Conservation (phyloP, 805 yeast genomes). For the Priceomyces medius region DNA sequence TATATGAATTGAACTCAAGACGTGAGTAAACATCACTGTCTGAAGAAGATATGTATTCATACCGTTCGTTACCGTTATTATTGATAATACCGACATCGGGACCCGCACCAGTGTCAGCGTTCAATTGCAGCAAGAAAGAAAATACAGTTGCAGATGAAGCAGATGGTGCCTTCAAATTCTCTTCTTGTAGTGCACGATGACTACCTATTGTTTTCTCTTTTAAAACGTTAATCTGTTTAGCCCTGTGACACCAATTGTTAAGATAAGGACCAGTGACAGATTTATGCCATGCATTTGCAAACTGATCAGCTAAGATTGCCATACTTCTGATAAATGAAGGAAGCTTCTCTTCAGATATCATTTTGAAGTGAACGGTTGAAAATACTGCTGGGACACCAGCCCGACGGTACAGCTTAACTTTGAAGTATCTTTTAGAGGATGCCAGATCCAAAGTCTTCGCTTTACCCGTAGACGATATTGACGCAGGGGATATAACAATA, state of each 20-base stretch:
- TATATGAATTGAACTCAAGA: slow-evolving; percentile 33
- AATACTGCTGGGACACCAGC: slow-evolving; percentile 75
- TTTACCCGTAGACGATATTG: slow-evolving; percentile 14
- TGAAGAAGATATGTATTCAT: slow-evolving; percentile 18
- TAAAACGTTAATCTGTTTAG: slow-evolving; percentile 49
- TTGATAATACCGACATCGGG: not conserved
- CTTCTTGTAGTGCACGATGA: slow-evolving; percentile 29
- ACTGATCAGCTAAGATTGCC: slow-evolving; percentile 63
- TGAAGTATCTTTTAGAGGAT: slow-evolving; percentile 38
- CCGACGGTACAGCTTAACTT: slow-evolving; percentile 62
- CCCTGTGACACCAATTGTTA: slow-evolving; percentile 68
- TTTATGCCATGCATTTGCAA: slow-evolving; percentile 71
- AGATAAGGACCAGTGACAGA: slow-evolving; percentile 42
- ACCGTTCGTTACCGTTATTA: slow-evolving; percentile 11
- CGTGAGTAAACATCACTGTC: slow-evolving; percentile 22
- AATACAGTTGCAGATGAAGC: slow-evolving; percentile 20
- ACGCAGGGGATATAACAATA: slow-evolving; percentile 70
- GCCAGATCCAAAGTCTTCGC: not conserved
- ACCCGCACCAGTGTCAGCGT: slow-evolving; percentile 6
- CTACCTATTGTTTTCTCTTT: slow-evolving; percentile 25
- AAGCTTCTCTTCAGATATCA: slow-evolving; percentile 58
- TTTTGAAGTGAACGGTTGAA: slow-evolving; percentile 73
- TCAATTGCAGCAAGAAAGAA: slow-evolving; percentile 33
- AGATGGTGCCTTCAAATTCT: slow-evolving; percentile 13
- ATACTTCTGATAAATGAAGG: slow-evolving; percentile 66